phyloP scores from a whole-genome alignment of 352 stramenopile genomes.

The Phytophthora cryptogea region DNA sequence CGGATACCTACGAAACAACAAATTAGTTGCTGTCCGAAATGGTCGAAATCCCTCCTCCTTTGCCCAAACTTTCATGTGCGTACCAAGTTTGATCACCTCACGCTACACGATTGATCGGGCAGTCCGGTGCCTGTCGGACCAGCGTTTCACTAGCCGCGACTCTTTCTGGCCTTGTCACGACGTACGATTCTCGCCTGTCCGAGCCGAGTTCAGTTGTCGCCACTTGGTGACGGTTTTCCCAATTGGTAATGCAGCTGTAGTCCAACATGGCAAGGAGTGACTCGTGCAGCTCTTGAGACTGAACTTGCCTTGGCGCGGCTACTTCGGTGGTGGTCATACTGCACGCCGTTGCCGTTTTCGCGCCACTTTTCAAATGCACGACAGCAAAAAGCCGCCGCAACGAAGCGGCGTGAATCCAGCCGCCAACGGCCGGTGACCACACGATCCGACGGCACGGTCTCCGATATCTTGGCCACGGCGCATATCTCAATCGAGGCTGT shows the following conservation, averaged over 20 bases:
- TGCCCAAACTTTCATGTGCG: background rate
- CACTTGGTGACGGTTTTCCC: slow-evolving; percentile 9
- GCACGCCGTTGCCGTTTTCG: slow-evolving; percentile 11
- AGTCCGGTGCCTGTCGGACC: background rate
- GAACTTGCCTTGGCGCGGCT: background rate
- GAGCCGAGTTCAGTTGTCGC: slow-evolving; percentile 17
- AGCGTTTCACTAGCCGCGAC: slow-evolving; percentile 24
- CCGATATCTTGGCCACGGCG: no score
- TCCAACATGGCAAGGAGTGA: background rate
- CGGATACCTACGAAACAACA: no score
- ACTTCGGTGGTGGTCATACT: slow-evolving; percentile 4
- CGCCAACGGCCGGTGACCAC: slow-evolving; percentile 4
- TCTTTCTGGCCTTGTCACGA: slow-evolving; percentile 22
- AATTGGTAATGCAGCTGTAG: background rate
- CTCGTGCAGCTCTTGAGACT: slow-evolving; percentile 1
- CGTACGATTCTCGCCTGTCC: slow-evolving; percentile 18
- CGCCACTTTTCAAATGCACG: slow-evolving; percentile 12
- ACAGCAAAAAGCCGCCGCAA: slow-evolving; percentile 13
- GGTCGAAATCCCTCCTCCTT: background rate
- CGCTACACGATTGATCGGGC: background rate
- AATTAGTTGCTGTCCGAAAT: background rate
- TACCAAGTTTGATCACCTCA: slow-evolving; percentile 6
- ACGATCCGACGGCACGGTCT: background rate
- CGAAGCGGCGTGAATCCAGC: slow-evolving; percentile 1
- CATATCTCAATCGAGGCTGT: slow-evolving; percentile 1